phyloP scores from a whole-genome alignment of 345 rosid genomes.

The Gynandropsis gynandra region DNA sequence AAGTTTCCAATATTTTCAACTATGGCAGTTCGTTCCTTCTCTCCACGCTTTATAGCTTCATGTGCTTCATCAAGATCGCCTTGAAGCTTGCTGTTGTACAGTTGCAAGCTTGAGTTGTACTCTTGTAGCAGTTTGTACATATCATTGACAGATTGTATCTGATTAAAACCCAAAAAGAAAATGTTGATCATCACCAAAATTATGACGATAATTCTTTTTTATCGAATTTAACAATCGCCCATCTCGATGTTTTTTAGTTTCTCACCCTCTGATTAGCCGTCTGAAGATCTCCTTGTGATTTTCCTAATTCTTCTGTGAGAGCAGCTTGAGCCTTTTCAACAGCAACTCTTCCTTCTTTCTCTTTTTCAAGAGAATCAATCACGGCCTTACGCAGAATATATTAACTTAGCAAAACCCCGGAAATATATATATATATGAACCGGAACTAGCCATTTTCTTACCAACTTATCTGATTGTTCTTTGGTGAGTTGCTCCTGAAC shows the following conservation, averaged over 20 bases:
- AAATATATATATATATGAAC: slow-evolving; percentile 9
- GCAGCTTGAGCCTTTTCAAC: slow-evolving; percentile 66
- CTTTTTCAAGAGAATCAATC: slow-evolving; percentile 63
- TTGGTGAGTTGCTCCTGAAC: slow-evolving; percentile 64
- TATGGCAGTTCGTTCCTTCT: slow-evolving; percentile 73
- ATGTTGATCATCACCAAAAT: slow-evolving; percentile 1
- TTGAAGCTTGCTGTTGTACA: slow-evolving; percentile 88
- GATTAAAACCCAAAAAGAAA: slow-evolving; percentile 20
- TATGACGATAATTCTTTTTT: background rate
- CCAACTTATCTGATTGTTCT: slow-evolving; percentile 88
- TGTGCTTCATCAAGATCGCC: slow-evolving; percentile 80
- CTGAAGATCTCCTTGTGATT: slow-evolving; percentile 79
- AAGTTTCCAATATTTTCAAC: slow-evolving; percentile 65
- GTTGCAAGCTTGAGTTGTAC: slow-evolving; percentile 91
- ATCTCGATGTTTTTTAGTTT: background rate
- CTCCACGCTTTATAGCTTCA: slow-evolving; percentile 68
- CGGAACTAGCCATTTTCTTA: slow-evolving; percentile 25
- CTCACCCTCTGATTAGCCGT: slow-evolving; percentile 91
- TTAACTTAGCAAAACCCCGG: slow-evolving; percentile 4
- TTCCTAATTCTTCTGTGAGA: slow-evolving; percentile 71
- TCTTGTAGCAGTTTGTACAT: slow-evolving; percentile 96
- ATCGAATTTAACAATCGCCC: too few species aligned
- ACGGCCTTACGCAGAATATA: slow-evolving; percentile 47
- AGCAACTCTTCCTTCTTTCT: slow-evolving; percentile 63
- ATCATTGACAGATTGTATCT: slow-evolving; percentile 86